Evolutionary conservation across 768 basidiomycete species (phyloP).

Genomic region (Tulasnella sp.): DNA sequence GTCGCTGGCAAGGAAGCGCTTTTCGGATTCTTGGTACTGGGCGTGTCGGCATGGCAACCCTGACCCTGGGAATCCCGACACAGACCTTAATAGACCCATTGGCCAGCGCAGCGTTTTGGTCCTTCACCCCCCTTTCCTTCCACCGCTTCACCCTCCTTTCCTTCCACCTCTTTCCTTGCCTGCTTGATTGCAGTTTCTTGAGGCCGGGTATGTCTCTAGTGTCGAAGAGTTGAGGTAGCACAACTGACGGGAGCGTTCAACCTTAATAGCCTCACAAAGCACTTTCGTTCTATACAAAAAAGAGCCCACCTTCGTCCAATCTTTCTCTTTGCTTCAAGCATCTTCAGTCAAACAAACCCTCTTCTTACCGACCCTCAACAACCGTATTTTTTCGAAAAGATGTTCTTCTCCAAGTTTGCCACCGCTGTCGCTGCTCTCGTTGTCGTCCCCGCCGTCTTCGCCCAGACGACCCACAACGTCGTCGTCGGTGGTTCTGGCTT

Average conservation of each 20-base stretch:
- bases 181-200: slow-evolving; percentile 4
- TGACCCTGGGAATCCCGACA: not conserved
- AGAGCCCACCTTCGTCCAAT: not conserved
- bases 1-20: not conserved
- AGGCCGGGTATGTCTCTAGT: slow-evolving; percentile 2
- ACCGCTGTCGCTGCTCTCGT: slow-evolving; percentile 8
- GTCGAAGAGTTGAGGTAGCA: not conserved
- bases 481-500: slow-evolving; percentile 34
- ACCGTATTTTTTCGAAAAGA: not conserved
- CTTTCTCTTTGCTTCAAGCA: not conserved
- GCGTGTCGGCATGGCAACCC: slow-evolving; percentile 18
- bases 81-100: not conserved
- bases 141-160: not conserved
- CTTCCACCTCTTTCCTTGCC: slow-evolving; percentile 15
- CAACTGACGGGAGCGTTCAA: not conserved
- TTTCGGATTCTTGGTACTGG: not conserved
- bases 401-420: slow-evolving; percentile 17
- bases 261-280: not conserved
- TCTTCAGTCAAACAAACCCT: not conserved
- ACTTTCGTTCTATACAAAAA: not conserved
- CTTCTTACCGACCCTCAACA: not conserved
- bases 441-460: not conserved
- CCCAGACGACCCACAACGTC: slow-evolving; percentile 25
- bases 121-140: not conserved
- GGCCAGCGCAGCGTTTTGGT: not conserved